phyloP scores from a whole-genome alignment of 331 rosid species.

The Arachis monticola region DNA sequence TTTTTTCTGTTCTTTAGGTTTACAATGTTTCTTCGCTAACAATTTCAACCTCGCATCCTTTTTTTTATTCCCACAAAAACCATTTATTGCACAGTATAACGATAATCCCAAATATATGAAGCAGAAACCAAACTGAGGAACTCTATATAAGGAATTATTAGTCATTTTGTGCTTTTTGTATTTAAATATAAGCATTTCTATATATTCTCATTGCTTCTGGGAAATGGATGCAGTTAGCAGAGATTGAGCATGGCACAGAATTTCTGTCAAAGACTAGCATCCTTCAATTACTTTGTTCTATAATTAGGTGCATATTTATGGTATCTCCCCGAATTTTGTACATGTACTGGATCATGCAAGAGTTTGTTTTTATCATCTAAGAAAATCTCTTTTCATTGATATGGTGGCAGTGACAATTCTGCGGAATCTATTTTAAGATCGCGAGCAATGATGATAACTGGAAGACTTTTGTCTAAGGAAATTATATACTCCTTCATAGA shows the following conservation, averaged over 20 bases:
- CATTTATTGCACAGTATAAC: not conserved
- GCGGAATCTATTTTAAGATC: constrained; percentile 68
- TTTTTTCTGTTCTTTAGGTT: no score
- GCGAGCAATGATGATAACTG: constrained; percentile 82
- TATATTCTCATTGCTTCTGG: constrained; percentile 30
- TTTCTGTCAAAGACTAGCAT: constrained; percentile 71
- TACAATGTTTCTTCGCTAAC: constrained; percentile 1
- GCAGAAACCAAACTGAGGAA: not conserved
- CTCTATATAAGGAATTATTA: constrained; percentile 12
- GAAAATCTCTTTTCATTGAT: constrained; percentile 10
- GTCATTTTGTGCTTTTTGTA: constrained; percentile 9
- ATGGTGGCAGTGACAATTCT: constrained; percentile 57
- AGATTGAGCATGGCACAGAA: constrained; percentile 74
- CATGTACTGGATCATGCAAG: constrained; percentile 8
- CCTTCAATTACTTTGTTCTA: constrained; percentile 75
- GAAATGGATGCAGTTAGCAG: constrained; percentile 71
- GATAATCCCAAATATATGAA: not conserved
- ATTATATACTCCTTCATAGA: constrained; percentile 54
- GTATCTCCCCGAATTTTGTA: constrained; percentile 17
- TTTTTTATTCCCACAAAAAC: not conserved
- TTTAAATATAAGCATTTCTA: constrained; percentile 13
- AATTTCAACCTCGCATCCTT: not conserved
- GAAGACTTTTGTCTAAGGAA: constrained; percentile 82
- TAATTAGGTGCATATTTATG: constrained; percentile 61
- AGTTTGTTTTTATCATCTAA: constrained; percentile 29